Evolutionary conservation across 2,329 filamentous ascomycete species (phyloP), one percentile per base, ranked within the genome.

Genomic region (Pestalotiopsis sp.): DNA sequence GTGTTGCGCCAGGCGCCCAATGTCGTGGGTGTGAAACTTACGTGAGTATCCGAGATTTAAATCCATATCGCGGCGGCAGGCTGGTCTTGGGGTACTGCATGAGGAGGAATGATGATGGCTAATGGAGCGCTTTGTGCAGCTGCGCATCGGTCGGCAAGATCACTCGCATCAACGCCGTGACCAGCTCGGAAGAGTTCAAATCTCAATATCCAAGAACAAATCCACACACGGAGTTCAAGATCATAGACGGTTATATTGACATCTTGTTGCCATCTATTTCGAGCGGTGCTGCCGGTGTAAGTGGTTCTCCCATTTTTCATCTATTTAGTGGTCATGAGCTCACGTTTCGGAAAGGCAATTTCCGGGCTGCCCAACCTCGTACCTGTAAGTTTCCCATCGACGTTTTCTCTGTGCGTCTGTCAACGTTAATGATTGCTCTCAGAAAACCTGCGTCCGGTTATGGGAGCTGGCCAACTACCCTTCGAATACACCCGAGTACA

Each of bases 11-110:
- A 81, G 65, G 56, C 56, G 22, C 81, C 83, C 56, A 90, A 89
- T 73, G 88, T 91, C 69, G 84, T 86, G 24, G 88, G 88, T 39
- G 86, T 84, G 22, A 87, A 87, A 71, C 75, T 86, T 66, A 86
- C 85, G 26, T 85, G 83, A 67, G 85, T 35, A 2, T 35, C 7
- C 2, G 30, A 7, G 6, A 35, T 35, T 7, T 0, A 35, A 9
- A 9, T 9, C 6, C 30, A 7, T 9, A 35, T 7, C 30, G 1
- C 3, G 30, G 30, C 1, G 30, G 7, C 30, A 9, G 2, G 30
- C 40, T 17, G 11, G 40, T 68, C 40, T 17, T 44, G 40, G 40
- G 39, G 44, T 22, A 26, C 24, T 26, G 4, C 5, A 9, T 52
- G 17, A 52, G 10, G 44, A 66, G 38, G 24, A 5, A 20, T 7